These are phyloP conservation scores for Trichophyton simii DNA, from an alignment of 2,329 filamentous ascomycete species.

Conservation along the genomic window DNA sequence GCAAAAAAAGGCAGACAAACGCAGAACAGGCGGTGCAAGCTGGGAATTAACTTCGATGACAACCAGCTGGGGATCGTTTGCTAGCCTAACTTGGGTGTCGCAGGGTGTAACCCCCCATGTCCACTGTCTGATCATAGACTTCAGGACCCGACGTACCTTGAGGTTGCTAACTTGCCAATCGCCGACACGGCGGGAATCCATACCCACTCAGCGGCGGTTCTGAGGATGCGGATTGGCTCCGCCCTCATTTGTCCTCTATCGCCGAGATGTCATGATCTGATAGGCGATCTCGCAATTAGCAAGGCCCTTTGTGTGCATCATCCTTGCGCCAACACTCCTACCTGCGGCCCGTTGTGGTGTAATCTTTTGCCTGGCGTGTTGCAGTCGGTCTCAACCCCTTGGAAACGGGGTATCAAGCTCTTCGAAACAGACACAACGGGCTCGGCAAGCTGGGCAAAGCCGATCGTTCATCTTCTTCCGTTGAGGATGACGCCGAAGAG, in stretches of 20 bases:
- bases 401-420: not conserved
- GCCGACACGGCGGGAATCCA: slow-evolving; percentile 1
- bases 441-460: slow-evolving; percentile 2
- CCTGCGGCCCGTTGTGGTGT: not conserved
- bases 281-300: slow-evolving; percentile 1
- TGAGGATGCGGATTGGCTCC: slow-evolving; percentile 1
- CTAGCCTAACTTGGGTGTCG: not conserved
- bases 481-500: not conserved
- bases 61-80: not conserved
- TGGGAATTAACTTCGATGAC: not conserved
- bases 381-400: not conserved
- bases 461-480: not conserved
- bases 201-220: slow-evolving; percentile 3
- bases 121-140: slow-evolving; percentile 3
- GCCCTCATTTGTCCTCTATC: slow-evolving; percentile 4
- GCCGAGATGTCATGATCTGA: slow-evolving; percentile 3
- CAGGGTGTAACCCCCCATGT: not conserved
- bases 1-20: not conserved
- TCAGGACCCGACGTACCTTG: not conserved
- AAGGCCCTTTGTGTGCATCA: not conserved
- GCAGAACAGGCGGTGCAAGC: not conserved
- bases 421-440: not conserved
- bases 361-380: not conserved
- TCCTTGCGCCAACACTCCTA: not conserved
- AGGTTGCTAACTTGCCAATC: not conserved